Evolutionary conservation across 2,329 filamentous ascomycete genomes (phyloP).

Genomic region (Pseudofabraea citricarpa): DNA sequence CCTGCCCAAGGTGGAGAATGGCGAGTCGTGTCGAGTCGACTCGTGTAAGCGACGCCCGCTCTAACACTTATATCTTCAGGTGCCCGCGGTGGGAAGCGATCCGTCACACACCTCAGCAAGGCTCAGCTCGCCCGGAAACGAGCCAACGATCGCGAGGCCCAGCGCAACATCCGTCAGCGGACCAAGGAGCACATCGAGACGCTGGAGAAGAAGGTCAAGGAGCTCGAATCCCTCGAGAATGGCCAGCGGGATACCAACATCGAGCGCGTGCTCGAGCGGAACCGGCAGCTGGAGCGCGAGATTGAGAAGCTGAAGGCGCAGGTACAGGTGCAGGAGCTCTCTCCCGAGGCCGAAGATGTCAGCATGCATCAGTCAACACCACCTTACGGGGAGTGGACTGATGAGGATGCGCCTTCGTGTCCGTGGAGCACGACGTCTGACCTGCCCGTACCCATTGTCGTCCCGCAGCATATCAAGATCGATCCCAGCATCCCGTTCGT

Average conservation of each 20-base stretch:
- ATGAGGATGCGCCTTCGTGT: constrained; percentile 10
- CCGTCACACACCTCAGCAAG: constrained; percentile 81
- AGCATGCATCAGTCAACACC: too few relatives aligned
- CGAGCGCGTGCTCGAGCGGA: constrained; percentile 31
- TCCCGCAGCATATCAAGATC: constrained; percentile 1
- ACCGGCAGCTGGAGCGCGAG: constrained; percentile 24
- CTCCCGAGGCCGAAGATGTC: constrained; percentile 8
- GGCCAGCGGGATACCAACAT: constrained; percentile 33
- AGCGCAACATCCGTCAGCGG: constrained; percentile 79
- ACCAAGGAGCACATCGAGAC: constrained; percentile 74
- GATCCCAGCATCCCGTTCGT: neutral
- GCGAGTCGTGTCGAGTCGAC: neutral
- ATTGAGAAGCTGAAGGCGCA: constrained; percentile 22
- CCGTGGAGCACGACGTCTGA: neutral
- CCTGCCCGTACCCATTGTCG: neutral
- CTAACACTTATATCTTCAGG: constrained; percentile 6
- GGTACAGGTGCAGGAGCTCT: constrained; percentile 8
- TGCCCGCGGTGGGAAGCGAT: constrained; percentile 53
- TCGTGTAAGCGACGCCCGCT: neutral
- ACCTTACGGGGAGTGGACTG: constrained; percentile 14
- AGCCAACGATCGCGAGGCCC: constrained; percentile 86
- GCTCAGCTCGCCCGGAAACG: constrained; percentile 86
- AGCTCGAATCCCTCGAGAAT: constrained; percentile 30
- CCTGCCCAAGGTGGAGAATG: neutral
- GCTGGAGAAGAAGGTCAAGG: constrained; percentile 25